Evolutionary conservation across 164 flowering plant species (phyloP), one percentile per base, ranked within the genome.

Genomic region (Cinnamomum micranthum): DNA sequence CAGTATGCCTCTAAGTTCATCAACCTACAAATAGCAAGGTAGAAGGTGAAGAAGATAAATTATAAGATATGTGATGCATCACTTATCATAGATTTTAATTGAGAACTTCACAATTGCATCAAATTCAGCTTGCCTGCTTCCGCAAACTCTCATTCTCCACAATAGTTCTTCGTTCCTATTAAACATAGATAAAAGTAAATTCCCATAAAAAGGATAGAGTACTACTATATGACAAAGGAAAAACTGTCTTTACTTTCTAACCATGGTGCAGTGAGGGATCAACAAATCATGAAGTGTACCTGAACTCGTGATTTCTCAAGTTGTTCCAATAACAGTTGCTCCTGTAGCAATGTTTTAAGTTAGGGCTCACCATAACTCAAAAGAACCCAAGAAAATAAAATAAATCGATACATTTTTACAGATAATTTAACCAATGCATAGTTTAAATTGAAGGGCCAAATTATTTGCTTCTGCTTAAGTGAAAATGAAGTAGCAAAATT

Each of bases 111-210:
- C 17, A 23, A 19, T 6, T 6, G 47, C 47, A 41, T 41, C 10
- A 9, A 41, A 41, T 59, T 3, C 0, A 28, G 12, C 2, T 74
- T 85, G 75, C 97, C 93, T 92, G 93, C 85, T 86, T 85, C 60
- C 91, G 91, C 78, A 91, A 76, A 62, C 82, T 82, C 79, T 86
- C 92, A 76, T 88, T 91, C 86, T 91, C 95, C 77, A 87, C 72
- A 79, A 79, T 50, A 22, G 87, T 84, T n/a, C 85, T 81, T 68
- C 88, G 89, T 75, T 92, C 97, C 97, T 92, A 78, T 58, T 50
- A 15, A 75, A 76, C 14, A 60, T 55, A 55, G 50, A 60, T 24
- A 69, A 69, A 71, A 55, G 35, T 71, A 71, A 73, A 31, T 52
- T 1, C 15, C 47, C 50, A 55, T 55, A 14, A 55, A 63, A 24